Evolutionary conservation across 495 filamentous ascomycete species (phyloP), one percentile per base, ranked within the genome.

Genomic region (Penicillium bialowiezense): DNA sequence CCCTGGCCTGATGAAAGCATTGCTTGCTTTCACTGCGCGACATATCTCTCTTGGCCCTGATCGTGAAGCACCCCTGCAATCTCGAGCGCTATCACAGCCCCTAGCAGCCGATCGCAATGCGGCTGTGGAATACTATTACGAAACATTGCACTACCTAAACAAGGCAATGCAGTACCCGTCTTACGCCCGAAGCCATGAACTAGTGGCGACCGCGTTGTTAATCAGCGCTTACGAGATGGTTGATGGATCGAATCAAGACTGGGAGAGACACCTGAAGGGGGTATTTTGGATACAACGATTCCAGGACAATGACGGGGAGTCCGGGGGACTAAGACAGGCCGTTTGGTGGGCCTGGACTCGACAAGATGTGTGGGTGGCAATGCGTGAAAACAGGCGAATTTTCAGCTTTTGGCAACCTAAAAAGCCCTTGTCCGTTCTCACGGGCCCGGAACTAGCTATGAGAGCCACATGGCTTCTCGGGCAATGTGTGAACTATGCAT

Each of bases 191-290:
- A 57, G 54, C 29, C 47, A 40, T 21, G 54, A 60, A 41, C 15
- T 60, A 13, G 41, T 60, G n/a, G 58, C 58, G 0, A 60, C 54
- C 0, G 44, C 54, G 3, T n/a, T 57, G 0, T 46, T 60, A 3
- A 60, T 60, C 28, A 57, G 53, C n/a, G 48, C 50, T 9, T 60
- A 57, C 17, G 58, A 60, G 36, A 60, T 60, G 58, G 50, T 60
- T 29, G 58, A 60, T 31, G 54, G 50, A 2, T 57, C 54, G 1
- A 57, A 54, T 29, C 50, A 57, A n/a, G 54, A 60, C 28, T 60
- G 58, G 58, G 58, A 60, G 18, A 34, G 54, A 9, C 58, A 60
- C 33, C 26, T 60, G 15, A 53, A 57, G 17, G 54, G 58, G 5
- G 50, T 57, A 0, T 60, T 60, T 15, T 57, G 53, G 58, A 57